Base-by-base conservation (phyloP, 352 stramenopile genomes). In the Thalassiosira hispida region DNA sequence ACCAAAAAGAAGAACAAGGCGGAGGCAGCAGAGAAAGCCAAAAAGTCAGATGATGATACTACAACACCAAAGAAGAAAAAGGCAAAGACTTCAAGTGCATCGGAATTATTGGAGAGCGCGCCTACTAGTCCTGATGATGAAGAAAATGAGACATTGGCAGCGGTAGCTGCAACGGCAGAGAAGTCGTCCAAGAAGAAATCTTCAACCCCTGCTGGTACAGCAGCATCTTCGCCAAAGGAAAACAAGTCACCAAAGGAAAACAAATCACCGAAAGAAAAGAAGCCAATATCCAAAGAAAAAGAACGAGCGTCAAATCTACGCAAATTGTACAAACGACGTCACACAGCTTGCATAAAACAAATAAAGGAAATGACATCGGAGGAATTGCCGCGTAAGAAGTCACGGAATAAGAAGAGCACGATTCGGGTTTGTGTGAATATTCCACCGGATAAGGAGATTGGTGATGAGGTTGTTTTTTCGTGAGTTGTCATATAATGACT, bases 381-480 rank as follows among this genome's bases (percentile, higher is more conserved):
- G 29, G 71, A 94, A 23, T 56, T 92, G 11, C 89, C 89, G 8
- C 3, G 31, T n/a, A 73, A 66, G 57, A 86, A 86, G 46, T 76
- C 29, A 7, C 67, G 60, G 56, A 74, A 49, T 16, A 85, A 88
- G 25, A 86, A 89, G 22, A 86, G 74, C 23, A 90, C 74, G 12
- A 57, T 83, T 1, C 90, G 87, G 46, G 78, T 91, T 14, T 71
- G 83, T 7, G 65, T 93, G 0, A 87, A 74, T 53, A 90, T 90
- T 62, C 88, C 85, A 11, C 6, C 46, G 22, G 79, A 87, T 52
- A 92, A 91, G 56, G 79, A 81, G 38, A 72, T 84, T 35, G 88
- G 88, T 7, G 88, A 93, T 60, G 51, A 79, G 31, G 79, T 93
- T 56, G 85, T 81, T 25, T 93, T 93, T 53, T 56, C 61, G 84